Conservation (phyloP, 495 filamentous ascomycete species). For the Mytilinidion resinicola region DNA sequence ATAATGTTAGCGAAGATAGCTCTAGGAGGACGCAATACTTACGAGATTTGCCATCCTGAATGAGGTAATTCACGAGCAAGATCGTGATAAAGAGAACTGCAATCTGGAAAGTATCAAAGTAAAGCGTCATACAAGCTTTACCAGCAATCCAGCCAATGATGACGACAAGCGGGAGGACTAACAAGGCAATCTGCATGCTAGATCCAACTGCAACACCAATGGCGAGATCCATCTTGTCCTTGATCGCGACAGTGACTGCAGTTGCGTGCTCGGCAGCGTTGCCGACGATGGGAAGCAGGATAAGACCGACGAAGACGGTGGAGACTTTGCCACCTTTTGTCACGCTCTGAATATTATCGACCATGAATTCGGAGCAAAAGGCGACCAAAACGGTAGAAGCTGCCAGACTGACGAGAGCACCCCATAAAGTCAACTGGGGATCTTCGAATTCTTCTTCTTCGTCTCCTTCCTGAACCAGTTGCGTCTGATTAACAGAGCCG, state of each 20-base stretch:
- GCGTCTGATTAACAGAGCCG: slow-evolving; percentile 41
- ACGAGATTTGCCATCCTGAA: slow-evolving; percentile 72
- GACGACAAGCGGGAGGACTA: slow-evolving; percentile 85
- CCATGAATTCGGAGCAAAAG: slow-evolving; percentile 87
- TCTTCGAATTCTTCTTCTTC: slow-evolving; percentile 59
- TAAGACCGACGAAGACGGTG: slow-evolving; percentile 92
- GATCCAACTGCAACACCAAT: slow-evolving; percentile 91
- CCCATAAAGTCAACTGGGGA: slow-evolving; percentile 61
- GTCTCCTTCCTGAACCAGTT: slow-evolving; percentile 38
- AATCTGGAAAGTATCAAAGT: slow-evolving; percentile 90
- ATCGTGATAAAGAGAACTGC: slow-evolving; percentile 86
- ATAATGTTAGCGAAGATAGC: background rate
- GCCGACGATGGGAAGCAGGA: slow-evolving; percentile 93
- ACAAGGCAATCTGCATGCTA: slow-evolving; percentile 88
- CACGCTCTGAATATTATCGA: slow-evolving; percentile 66
- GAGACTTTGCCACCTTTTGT: slow-evolving; percentile 52
- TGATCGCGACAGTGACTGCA: slow-evolving; percentile 82
- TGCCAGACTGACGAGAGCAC: slow-evolving; percentile 64
- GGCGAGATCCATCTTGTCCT: slow-evolving; percentile 98
- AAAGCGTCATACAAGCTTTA: slow-evolving; percentile 72
- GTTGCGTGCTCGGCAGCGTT: slow-evolving; percentile 98
- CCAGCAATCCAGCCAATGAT: slow-evolving; percentile 84
- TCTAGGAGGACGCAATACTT: slow-evolving; percentile 1
- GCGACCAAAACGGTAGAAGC: slow-evolving; percentile 74
- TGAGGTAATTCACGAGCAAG: slow-evolving; percentile 83